Percentiles rank a stretch among this genome's conserved stretches.
phyloP scores from a whole-genome alignment of 352 stramenopile species.

The Blastocystis sp. region DNA sequence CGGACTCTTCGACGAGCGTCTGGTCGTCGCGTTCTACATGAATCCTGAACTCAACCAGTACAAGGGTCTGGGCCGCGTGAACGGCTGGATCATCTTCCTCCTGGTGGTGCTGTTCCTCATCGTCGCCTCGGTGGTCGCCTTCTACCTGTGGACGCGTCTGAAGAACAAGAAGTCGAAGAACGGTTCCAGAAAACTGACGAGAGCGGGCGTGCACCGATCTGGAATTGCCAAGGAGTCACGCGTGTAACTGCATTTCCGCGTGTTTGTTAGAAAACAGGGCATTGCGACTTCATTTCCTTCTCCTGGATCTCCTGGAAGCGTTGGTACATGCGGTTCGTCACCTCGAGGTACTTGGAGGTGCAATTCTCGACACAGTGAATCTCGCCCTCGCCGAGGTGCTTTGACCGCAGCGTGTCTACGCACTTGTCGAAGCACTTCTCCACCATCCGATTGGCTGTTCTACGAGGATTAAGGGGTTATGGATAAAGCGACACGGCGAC shows the following conservation, averaged over 20 bases:
- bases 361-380: conserved; percentile 59
- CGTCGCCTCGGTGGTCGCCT: background rate
- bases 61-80: conserved; percentile 6
- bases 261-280: conserved; percentile 20
- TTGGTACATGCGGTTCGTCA: conserved; percentile 15
- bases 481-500: background rate
- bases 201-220: background rate
- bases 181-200: conserved; percentile 35
- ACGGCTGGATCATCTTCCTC: conserved; percentile 27
- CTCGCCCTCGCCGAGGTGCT: conserved; percentile 36
- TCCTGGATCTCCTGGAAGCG: conserved; percentile 47
- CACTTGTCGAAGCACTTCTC: conserved; percentile 60
- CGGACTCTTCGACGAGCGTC: background rate
- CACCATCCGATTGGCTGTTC: conserved; percentile 40
- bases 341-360: conserved; percentile 34
- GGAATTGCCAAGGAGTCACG: background rate
- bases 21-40: conserved; percentile 8
- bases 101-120: conserved; percentile 39
- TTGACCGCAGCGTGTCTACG: conserved; percentile 35
- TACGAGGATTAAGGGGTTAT: background rate
- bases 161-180: conserved; percentile 68
- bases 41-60: conserved; percentile 41
- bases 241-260: conserved; percentile 26
- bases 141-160: conserved; percentile 57
- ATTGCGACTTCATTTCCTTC: conserved; percentile 10